Conservation (phyloP, 1,139 yeast species). For the Debaryomyces udenii region DNA sequence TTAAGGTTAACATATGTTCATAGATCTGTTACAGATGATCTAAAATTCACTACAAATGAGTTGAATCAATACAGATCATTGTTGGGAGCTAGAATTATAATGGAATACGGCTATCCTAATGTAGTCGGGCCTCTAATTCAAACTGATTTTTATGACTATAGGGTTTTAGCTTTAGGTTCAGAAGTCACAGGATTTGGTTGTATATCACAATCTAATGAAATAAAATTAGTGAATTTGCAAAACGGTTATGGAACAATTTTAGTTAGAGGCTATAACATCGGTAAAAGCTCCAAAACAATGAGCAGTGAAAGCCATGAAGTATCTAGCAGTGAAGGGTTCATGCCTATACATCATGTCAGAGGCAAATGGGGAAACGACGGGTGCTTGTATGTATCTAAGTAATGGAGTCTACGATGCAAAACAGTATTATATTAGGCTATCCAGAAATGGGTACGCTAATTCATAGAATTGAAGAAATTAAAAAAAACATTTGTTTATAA, state of each 20-base stretch:
- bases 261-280: conserved; percentile 69
- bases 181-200: conserved; percentile 42
- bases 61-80: conserved; percentile 50
- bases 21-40: conserved; percentile 19
- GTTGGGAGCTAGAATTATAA: conserved; percentile 52
- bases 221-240: conserved; percentile 41
- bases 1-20: conserved; percentile 49
- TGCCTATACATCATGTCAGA: conserved; percentile 50
- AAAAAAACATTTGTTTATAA: too few species aligned
- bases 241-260: conserved; percentile 53
- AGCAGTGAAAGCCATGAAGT: conserved; percentile 17
- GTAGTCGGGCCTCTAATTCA: conserved; percentile 61
- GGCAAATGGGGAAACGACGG: conserved; percentile 77
- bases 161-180: conserved; percentile 38
- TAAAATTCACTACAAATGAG: conserved; percentile 26
- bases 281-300: conserved; percentile 36
- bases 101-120: conserved; percentile 51
- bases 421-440: too few species aligned
- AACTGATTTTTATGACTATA: conserved; percentile 65
- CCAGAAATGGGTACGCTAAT: too few species aligned
- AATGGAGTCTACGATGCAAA: too few species aligned
- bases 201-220: conserved; percentile 53
- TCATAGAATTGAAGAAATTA: too few species aligned
- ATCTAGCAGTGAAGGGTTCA: conserved; percentile 61
- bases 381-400: conserved; percentile 53